These are phyloP conservation scores for Scheffersomyces coipomensis DNA, from an alignment of 805 yeast genomes.

Conservation along the genomic window DNA sequence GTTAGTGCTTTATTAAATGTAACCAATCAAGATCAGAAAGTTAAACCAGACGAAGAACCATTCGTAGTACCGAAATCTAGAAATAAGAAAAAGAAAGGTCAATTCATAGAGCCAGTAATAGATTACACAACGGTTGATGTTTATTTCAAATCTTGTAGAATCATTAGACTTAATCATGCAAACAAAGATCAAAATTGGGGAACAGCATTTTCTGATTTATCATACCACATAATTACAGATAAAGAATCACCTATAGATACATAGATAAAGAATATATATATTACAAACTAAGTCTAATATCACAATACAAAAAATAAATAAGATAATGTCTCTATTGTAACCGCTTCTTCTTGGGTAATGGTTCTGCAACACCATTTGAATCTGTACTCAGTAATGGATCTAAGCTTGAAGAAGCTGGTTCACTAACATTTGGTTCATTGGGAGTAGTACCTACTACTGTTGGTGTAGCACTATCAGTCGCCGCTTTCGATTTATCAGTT, in stretches of 20 bases:
- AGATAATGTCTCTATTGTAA: constrained; percentile 6
- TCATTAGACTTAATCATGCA: constrained; percentile 14
- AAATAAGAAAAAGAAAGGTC: constrained; percentile 20
- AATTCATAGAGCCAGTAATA: constrained; percentile 27
- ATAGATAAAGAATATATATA: not conserved
- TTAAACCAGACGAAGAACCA: not conserved
- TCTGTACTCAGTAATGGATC: not conserved
- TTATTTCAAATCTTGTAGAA: constrained; percentile 27
- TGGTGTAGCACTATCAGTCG: constrained; percentile 3
- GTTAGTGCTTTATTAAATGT: constrained; percentile 22
- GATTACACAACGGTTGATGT: constrained; percentile 25
- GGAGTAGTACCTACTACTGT: constrained; percentile 1
- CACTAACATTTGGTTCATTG: too few species aligned
- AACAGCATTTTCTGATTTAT: constrained; percentile 53
- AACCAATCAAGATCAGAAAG: not conserved
- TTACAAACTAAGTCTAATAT: not conserved
- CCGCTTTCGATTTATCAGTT: constrained; percentile 22
- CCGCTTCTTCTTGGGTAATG: constrained; percentile 20
- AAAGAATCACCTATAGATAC: not conserved
- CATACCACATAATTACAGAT: constrained; percentile 33
- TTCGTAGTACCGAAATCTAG: constrained; percentile 16
- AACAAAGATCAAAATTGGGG: constrained; percentile 40
- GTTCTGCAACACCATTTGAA: constrained; percentile 10
- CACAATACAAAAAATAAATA: not conserved
- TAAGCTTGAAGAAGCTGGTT: not conserved